Evolutionary conservation across 1,139 yeast genomes (phyloP), one percentile per base, ranked within the genome.

Genomic region (Magnusiomyces paraingens): DNA sequence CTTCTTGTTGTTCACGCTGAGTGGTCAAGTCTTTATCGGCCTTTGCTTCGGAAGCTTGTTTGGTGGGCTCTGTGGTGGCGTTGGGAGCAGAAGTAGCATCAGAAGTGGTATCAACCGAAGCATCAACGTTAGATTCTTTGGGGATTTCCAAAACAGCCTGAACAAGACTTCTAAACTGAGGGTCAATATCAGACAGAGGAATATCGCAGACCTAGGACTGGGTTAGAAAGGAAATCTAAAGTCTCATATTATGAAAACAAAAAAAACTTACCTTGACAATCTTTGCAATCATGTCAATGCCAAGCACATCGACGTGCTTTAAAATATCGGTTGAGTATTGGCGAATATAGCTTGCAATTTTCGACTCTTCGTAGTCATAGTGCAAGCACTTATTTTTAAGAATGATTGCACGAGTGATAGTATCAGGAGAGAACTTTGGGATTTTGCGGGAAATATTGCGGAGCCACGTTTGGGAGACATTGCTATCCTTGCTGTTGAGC

Each of bases 281-380:
- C 36, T 63, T 66, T 57, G 77, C 75, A 55, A 85, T 75, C 53
- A 83, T 82, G n/a, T 80, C 79, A 2, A 83, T 73, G 0, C 91
- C 87, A 38, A 91, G 72, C 6, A 87, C 73, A 63, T 88, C 96
- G 29, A 84, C 77, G 63, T 85, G 82, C 38, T 76, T 67, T 52
- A 89, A 72, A n/a, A 86, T 70, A 26, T 75, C 78, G 5, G 57
- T 53, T 2, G 52, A 44, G 26, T 49, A 29, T 22, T 39, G 39
- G 41, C 32, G 38, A 15, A 44, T 17, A n/a, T 20, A 44, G 10
- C 40, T 18, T 5, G 39, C 56, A 36, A 14, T 58, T 38, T 35
- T 49, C 29, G 12, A 47, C 40, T 10, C 57, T 47, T 45, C 51
- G 46, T 20, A 53, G 26, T 63, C 59, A 2, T 66, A 65, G 2